Evolutionary conservation across 768 basidiomycete genomes (phyloP).

Genomic region (Neoboletus subvelutipes): DNA sequence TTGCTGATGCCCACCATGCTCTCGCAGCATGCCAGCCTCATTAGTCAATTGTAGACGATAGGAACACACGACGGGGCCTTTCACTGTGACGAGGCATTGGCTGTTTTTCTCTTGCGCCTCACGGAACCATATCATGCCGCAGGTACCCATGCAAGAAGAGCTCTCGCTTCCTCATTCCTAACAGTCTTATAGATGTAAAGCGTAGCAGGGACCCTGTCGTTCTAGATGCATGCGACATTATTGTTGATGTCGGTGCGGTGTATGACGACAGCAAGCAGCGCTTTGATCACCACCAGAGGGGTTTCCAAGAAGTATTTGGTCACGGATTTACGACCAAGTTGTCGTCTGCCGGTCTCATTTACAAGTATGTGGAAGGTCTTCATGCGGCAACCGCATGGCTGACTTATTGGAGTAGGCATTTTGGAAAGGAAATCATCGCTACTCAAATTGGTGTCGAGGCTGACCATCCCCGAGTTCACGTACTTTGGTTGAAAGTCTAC

Average conservation of each 20-base stretch:
- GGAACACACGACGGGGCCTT: slow-evolving; percentile 96
- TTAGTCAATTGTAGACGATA: slow-evolving; percentile 53
- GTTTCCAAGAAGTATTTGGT: slow-evolving; percentile 88
- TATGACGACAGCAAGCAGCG: slow-evolving; percentile 78
- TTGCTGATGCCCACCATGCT: slow-evolving; percentile 8
- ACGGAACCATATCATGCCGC: slow-evolving; percentile 75
- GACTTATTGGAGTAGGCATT: slow-evolving; percentile 56
- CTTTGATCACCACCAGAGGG: slow-evolving; percentile 97
- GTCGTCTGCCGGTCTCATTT: slow-evolving; percentile 89
- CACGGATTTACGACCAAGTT: slow-evolving; percentile 86
- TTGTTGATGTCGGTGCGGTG: slow-evolving; percentile 93
- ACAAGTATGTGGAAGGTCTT: slow-evolving; percentile 65
- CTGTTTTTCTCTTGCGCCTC: slow-evolving; percentile 82
- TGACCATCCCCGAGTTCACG: slow-evolving; percentile 64
- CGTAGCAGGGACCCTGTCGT: slow-evolving; percentile 70
- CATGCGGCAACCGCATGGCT: slow-evolving; percentile 1
- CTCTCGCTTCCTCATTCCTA: slow-evolving; percentile 4
- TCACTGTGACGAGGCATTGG: slow-evolving; percentile 96
- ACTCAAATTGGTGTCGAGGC: slow-evolving; percentile 47
- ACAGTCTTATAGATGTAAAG: slow-evolving; percentile 49
- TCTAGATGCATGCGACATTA: slow-evolving; percentile 83
- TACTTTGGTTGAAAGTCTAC: slow-evolving; percentile 89
- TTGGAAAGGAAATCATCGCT: slow-evolving; percentile 83
- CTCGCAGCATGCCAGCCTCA: background rate
- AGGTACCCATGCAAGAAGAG: slow-evolving; percentile 42